Evolutionary conservation across 2,329 filamentous ascomycete species (phyloP), one percentile per base, ranked within the genome.

Genomic region (Paecilomyces fulvus): DNA sequence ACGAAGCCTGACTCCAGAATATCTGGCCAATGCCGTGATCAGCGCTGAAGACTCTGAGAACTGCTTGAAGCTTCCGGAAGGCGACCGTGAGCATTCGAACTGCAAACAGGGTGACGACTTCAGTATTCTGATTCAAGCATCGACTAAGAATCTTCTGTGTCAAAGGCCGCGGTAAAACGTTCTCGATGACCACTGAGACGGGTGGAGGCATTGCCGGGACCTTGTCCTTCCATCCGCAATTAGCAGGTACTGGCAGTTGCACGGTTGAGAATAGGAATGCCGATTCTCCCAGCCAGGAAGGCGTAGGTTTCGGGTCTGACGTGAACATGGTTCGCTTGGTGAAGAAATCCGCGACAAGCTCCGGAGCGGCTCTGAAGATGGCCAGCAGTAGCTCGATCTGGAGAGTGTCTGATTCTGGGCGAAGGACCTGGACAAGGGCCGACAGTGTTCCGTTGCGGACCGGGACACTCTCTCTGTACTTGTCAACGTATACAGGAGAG

Each of bases 271-370:
- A 95, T 4, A 99, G 75, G 60, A 97, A 90, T 0, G 91, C 85
- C 0, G 91, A 90, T 68, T 95, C 96, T 48, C 92, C 92, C 63
- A 97, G 89, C 94, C 94, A 99, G 0, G 91, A 94, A 49, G 91
- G 86, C 2, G 91, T 94, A 4, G 95, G 80, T 67, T 96, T 97
- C 0, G 94, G 92, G 48, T 97, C 92, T 60, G 95, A 90, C 0
- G 86, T 84, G 65, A 97, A 94, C 55, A 86, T 83, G 58, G 83
- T 85, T 67, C 90, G 92, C 67, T 83, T 86, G 49, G 85, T 79
- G 67, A 96, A 97, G 70, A 95, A 99, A 65, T 91, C 86, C 49
- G 90, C 88, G 1, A 95, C 83, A 2, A 97, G 80, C 72, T 97
- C 94, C 0, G 95, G 92, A 0, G 88, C 89, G 7, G 83, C 83